Percentiles rank a stretch among this genome's conserved stretches.
These are phyloP conservation scores for Scutellaria minor DNA, from an alignment of 257 asterid species.

Conservation along the genomic window DNA sequence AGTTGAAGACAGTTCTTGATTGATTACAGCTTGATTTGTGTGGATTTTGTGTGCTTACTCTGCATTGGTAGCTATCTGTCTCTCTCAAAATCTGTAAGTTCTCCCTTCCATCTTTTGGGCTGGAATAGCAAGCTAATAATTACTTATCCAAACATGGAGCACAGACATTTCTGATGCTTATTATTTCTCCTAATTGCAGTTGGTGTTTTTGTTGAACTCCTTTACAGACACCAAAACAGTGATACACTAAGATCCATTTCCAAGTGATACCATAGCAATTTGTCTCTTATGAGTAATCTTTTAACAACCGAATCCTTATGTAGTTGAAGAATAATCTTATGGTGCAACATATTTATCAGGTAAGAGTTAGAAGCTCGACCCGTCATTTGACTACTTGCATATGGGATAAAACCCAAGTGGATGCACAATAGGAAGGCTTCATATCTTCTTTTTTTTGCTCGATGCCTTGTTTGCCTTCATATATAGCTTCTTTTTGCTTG, in stretches of 20 bases:
- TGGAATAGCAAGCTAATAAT: neutral
- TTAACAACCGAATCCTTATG: slow-evolving; percentile 2
- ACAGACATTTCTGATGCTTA: neutral
- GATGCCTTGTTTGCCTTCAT: slow-evolving; percentile 4
- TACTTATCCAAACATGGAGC: neutral
- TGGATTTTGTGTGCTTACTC: slow-evolving; percentile 20
- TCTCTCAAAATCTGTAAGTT: slow-evolving; percentile 36
- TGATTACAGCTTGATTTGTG: slow-evolving; percentile 21
- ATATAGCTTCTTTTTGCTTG: too few species aligned
- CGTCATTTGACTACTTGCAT: neutral
- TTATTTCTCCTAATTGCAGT: slow-evolving; percentile 18
- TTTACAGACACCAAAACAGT: slow-evolving; percentile 2
- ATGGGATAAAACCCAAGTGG: neutral
- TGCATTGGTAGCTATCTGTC: slow-evolving; percentile 22
- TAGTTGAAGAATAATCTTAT: slow-evolving; percentile 17
- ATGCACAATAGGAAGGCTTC: slow-evolving; percentile 15
- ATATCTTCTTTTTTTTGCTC: neutral
- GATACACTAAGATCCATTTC: slow-evolving; percentile 24
- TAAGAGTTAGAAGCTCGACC: neutral
- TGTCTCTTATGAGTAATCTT: slow-evolving; percentile 12
- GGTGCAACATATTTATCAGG: slow-evolving; percentile 31
- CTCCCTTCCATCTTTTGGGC: slow-evolving; percentile 12
- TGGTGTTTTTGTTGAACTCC: slow-evolving; percentile 26
- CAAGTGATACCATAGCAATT: slow-evolving; percentile 27
- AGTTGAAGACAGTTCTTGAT: slow-evolving; percentile 30